phyloP scores from a whole-genome alignment of 345 rosid species.

The Durio zibethinus region DNA sequence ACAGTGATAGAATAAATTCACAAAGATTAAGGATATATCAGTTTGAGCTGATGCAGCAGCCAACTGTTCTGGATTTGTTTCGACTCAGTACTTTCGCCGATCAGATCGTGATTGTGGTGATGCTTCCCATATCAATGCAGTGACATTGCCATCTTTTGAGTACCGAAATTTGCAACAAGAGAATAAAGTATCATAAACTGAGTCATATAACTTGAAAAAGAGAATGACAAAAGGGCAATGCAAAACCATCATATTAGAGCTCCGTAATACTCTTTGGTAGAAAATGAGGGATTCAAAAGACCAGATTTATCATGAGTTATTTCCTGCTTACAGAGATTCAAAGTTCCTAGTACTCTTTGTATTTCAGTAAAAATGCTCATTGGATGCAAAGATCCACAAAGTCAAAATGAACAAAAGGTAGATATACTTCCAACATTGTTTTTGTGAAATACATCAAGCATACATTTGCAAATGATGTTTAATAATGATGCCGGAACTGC shows the following conservation, averaged over 20 bases:
- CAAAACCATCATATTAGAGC: not conserved
- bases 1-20: not conserved
- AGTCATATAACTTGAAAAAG: not conserved
- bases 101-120: conserved; percentile 96
- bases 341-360: not conserved
- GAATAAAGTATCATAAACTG: conserved; percentile 10
- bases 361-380: not conserved
- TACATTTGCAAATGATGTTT: not conserved
- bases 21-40: conserved; percentile 78
- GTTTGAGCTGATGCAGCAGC: conserved; percentile 99
- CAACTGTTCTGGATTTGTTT: conserved; percentile 95
- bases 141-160: conserved; percentile 65
- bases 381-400: not conserved
- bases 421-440: not conserved
- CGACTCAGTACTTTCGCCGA: conserved; percentile 92
- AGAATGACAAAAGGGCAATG: not conserved
- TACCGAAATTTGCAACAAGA: conserved; percentile 43
- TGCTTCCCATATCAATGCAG: conserved; percentile 96
- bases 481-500: not conserved
- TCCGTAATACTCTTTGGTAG: not conserved
- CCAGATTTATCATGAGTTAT: not conserved
- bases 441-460: not conserved
- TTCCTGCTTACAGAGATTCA: not conserved
- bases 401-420: not conserved
- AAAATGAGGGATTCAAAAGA: not conserved